Conservation (phyloP, 2,329 filamentous ascomycete genomes). For the Pseudocercospora fijiensis region DNA sequence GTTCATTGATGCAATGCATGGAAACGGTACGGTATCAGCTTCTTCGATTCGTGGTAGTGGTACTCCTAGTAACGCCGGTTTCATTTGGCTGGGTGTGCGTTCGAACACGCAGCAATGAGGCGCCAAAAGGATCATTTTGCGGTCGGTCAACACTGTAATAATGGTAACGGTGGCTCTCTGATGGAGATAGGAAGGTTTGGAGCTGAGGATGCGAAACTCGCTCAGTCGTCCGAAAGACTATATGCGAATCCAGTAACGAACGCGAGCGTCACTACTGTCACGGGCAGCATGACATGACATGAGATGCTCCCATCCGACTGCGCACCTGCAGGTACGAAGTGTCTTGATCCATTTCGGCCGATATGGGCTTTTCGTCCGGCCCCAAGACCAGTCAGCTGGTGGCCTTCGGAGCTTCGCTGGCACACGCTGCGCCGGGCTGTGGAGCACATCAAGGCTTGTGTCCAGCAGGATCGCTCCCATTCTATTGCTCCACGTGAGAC, state of each 20-base stretch:
- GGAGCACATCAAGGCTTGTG: constrained; percentile 3
- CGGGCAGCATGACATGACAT: too few relatives aligned
- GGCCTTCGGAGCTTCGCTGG: not conserved
- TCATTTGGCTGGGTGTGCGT: not conserved
- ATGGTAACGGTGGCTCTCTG: not conserved
- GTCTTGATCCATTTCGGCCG: constrained; percentile 1
- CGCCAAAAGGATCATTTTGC: not conserved
- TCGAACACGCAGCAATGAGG: too few relatives aligned
- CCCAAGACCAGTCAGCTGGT: not conserved
- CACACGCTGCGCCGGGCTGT: not conserved
- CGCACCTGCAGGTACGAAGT: not conserved
- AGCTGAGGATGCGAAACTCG: not conserved
- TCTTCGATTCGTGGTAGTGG: not conserved
- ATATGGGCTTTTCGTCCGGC: not conserved
- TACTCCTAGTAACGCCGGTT: not conserved
- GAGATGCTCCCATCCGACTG: not conserved
- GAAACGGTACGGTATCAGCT: not conserved
- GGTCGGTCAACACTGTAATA: not conserved
- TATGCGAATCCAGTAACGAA: not conserved
- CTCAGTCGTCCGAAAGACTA: not conserved
- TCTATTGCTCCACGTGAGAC: constrained; percentile 3
- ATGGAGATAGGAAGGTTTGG: not conserved
- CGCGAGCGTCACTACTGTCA: not conserved
- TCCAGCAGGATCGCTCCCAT: constrained; percentile 1
- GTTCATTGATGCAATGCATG: too few relatives aligned